These are phyloP conservation scores for Melampsora americana DNA, from an alignment of 1,284 basidiomycete genomes.

Conservation along the genomic window DNA sequence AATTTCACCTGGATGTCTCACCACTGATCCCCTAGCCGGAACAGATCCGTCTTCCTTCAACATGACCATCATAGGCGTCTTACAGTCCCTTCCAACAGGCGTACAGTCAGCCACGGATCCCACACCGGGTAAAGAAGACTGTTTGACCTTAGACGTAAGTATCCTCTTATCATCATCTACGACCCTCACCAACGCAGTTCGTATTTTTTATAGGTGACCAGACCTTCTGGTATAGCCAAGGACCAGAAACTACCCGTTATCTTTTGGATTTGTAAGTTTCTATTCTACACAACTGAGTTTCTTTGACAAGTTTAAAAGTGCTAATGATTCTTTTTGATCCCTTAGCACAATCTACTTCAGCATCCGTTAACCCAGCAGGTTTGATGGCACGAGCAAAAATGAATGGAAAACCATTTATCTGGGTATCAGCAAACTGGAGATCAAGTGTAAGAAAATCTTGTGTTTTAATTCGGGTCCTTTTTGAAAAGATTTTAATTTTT, in stretches of 20 bases:
- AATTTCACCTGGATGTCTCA: neutral
- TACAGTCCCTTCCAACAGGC: no score
- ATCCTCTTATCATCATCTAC: neutral
- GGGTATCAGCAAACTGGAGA: conserved; percentile 5
- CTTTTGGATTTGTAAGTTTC: neutral
- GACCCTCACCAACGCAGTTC: neutral
- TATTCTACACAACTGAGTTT: neutral
- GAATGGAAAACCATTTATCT: neutral
- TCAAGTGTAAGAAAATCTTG: neutral
- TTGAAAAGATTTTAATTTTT: neutral
- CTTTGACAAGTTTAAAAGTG: no score
- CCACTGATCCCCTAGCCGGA: neutral
- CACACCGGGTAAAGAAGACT: neutral
- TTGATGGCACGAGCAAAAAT: neutral
- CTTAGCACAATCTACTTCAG: neutral
- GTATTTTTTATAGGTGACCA: neutral
- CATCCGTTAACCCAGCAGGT: neutral
- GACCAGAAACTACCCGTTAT: neutral
- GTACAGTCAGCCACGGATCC: neutral
- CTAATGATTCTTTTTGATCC: neutral
- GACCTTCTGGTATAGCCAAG: neutral
- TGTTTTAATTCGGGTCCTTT: neutral
- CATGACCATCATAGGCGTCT: no score
- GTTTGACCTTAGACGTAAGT: conserved; percentile 2
- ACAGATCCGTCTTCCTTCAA: neutral